Base-by-base conservation (phyloP, 148 eudicot species). In the Vaccinium vitisidaea region DNA sequence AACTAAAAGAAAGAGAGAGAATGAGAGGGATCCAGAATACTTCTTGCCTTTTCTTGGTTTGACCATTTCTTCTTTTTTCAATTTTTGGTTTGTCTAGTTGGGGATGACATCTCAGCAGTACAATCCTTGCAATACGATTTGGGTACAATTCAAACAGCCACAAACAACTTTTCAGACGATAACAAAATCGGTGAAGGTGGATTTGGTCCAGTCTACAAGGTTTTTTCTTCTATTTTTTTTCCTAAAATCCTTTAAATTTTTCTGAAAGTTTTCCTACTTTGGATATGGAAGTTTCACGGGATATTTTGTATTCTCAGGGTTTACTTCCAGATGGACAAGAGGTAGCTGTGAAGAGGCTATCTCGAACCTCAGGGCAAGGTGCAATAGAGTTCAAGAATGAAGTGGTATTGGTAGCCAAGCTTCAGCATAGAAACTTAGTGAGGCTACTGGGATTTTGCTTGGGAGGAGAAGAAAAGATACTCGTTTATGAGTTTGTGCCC, bases 261-360 rank as follows among this genome's bases (percentile, higher is more conserved):
- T 46, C 1, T 1, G 54, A 46, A 67, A 67, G 23, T 19, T 39
- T 10, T 2, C 25, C 13, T 39, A 46, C 4, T 46, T 18, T 46
- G 49, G 8, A 32, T 80, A 8, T 5, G 19, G 70, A 59, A 58
- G 2, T 14, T 53, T 70, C 55, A 49, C 2, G 30, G 30, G n/a
- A 1, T 4, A 5, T 16, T 79, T 3, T 18, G 9, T 46, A 32
- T 80, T 63, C 75, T 46, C 14, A 92, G 94, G 94, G 94, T 11
- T 75, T 21, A 7, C 87, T 69, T 49, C 78, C 80, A 0, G 39
- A 81, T 80, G 92, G 92, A 59, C 83, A 87, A 82, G 85, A 85
- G 52, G 79, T 92, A 71, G 94, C 94, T 36, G 94, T 92, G 54
- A 92, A 92, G 82, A 89, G 92, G 75, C 79, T 90, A n/a, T 86